Conservation (phyloP, 2,329 filamentous ascomycete species). For the Cladosporium sp. region DNA sequence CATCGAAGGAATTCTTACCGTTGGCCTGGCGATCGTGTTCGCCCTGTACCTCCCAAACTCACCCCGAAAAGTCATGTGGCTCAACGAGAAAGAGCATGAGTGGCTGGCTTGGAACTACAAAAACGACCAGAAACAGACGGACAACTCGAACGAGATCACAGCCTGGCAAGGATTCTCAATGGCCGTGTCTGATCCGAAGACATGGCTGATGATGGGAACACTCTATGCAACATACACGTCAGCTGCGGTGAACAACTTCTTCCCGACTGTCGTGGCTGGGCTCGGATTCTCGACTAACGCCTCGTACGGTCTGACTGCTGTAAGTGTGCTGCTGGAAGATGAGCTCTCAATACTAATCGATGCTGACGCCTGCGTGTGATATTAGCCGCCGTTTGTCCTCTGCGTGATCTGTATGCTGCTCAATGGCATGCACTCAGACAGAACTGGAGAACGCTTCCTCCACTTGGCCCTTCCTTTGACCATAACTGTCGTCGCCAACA, state of each 20-base stretch:
- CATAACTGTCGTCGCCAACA: conserved; percentile 56
- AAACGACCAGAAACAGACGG: conserved; percentile 50
- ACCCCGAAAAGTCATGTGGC: conserved; percentile 55
- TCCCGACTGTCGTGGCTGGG: conserved; percentile 64
- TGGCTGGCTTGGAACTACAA: conserved; percentile 57
- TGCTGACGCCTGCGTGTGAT: conserved; percentile 51
- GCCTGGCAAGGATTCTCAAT: conserved; percentile 52
- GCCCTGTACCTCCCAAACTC: conserved; percentile 53
- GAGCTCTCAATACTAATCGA: conserved; percentile 32
- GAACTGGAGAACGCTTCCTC: conserved; percentile 55
- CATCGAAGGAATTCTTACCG: conserved; percentile 37
- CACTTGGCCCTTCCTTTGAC: conserved; percentile 59
- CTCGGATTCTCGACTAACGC: conserved; percentile 58
- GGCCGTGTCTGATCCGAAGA: conserved; percentile 51
- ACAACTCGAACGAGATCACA: conserved; percentile 43
- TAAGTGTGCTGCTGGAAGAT: neutral
- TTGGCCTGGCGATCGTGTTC: conserved; percentile 8
- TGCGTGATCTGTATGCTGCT: conserved; percentile 58
- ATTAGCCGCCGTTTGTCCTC: conserved; percentile 57
- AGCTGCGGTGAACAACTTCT: conserved; percentile 66
- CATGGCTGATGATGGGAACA: conserved; percentile 58
- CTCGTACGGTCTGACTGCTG: conserved; percentile 58
- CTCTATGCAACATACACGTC: conserved; percentile 55
- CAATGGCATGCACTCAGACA: conserved; percentile 58
- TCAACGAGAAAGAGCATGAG: conserved; percentile 54